Conservation (phyloP, 306 rosid species). For the Canavalia gladiata region DNA sequence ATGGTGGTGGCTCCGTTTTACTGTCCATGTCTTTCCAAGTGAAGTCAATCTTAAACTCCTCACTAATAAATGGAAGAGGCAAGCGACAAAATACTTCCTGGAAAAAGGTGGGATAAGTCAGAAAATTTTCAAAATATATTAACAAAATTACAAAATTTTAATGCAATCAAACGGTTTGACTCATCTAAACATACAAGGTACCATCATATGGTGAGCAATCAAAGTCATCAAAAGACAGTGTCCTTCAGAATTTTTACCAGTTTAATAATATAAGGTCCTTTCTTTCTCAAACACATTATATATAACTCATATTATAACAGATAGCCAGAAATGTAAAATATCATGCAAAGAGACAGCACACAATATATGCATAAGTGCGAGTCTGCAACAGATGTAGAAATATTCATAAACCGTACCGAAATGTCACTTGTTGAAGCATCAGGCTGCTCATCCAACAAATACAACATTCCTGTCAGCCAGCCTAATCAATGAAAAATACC, state of each 20-base stretch:
- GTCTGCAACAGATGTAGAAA: constrained; percentile 16
- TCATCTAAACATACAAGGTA: constrained; percentile 11
- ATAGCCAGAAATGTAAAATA: constrained; percentile 36
- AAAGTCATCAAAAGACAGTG: constrained; percentile 23
- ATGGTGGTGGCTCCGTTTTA: constrained; percentile 81
- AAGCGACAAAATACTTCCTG: constrained; percentile 79
- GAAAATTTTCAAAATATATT: constrained; percentile 34
- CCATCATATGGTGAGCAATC: constrained; percentile 21
- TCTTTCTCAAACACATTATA: not conserved
- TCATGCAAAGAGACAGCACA: constrained; percentile 18
- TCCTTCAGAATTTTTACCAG: constrained; percentile 20
- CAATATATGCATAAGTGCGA: constrained; percentile 26
- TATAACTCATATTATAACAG: constrained; percentile 28
- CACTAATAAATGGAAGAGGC: constrained; percentile 77
- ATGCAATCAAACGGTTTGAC: constrained; percentile 4
- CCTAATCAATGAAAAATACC: constrained; percentile 81
- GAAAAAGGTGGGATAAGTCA: constrained; percentile 35
- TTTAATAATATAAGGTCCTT: constrained; percentile 1
- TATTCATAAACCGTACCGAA: constrained; percentile 64
- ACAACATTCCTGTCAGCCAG: constrained; percentile 93
- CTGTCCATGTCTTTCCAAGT: constrained; percentile 77
- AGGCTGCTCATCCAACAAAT: constrained; percentile 91
- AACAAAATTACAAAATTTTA: constrained; percentile 30
- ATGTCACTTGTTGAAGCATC: constrained; percentile 71
- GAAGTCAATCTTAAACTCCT: constrained; percentile 88